A percentile compares a stretch with the other conserved stretches of the same genome.
These are phyloP conservation scores for Daldinia bambusicola DNA, from an alignment of 495 filamentous ascomycete genomes.

Conservation along the genomic window DNA sequence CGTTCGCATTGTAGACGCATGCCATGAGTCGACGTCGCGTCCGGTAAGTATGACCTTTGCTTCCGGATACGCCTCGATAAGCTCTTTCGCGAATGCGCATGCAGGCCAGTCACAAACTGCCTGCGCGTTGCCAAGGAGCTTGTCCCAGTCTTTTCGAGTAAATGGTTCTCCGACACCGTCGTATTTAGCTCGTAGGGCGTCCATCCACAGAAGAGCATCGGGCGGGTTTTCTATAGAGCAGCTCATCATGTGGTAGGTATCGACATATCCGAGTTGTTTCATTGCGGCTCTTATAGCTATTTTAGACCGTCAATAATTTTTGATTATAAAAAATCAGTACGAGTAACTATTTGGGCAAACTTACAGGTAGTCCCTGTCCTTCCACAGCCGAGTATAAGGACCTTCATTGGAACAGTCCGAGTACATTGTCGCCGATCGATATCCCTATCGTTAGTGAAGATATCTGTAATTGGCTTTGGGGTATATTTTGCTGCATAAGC, in stretches of 20 bases:
- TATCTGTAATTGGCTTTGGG: slow-evolving; percentile 49
- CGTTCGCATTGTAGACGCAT: slow-evolving; percentile 54
- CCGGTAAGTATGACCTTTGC: slow-evolving; percentile 74
- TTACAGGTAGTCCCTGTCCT: slow-evolving; percentile 75
- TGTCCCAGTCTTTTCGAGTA: slow-evolving; percentile 72
- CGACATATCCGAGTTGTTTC: slow-evolving; percentile 68
- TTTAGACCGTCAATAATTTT: neutral
- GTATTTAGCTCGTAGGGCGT: slow-evolving; percentile 73
- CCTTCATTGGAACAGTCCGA: slow-evolving; percentile 73
- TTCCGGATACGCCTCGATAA: slow-evolving; percentile 75
- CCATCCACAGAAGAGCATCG: slow-evolving; percentile 72
- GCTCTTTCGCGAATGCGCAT: slow-evolving; percentile 71
- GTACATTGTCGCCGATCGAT: slow-evolving; percentile 71
- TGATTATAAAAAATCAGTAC: too few species aligned
- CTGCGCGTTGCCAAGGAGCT: slow-evolving; percentile 69
- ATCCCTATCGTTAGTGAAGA: slow-evolving; percentile 67
- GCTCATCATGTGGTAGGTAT: slow-evolving; percentile 77
- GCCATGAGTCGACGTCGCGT: slow-evolving; percentile 64
- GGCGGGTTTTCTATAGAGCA: slow-evolving; percentile 72
- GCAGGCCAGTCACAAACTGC: slow-evolving; percentile 75
- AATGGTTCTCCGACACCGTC: slow-evolving; percentile 66
- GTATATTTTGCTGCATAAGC: slow-evolving; percentile 48
- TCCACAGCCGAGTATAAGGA: slow-evolving; percentile 70
- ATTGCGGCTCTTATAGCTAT: slow-evolving; percentile 69
- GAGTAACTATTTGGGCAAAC: slow-evolving; percentile 33